These are phyloP conservation scores for Podochytrium sp. DNA, from an alignment of 192 early-diverging fungal species.

Conservation along the genomic window DNA sequence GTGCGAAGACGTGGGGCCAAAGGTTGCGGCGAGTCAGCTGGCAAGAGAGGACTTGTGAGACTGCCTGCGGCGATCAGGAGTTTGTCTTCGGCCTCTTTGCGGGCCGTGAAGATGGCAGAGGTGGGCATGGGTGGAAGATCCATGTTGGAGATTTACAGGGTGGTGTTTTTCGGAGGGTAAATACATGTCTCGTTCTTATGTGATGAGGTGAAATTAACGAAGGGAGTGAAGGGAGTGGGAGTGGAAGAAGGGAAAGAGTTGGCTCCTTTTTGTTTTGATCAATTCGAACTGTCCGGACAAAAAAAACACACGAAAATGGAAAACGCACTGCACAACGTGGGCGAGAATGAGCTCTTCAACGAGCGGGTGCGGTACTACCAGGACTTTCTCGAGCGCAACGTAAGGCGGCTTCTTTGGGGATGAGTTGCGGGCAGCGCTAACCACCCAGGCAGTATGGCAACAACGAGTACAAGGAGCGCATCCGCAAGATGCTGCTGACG, in stretches of 20 bases:
- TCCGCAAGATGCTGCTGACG: slow-evolving; percentile 49
- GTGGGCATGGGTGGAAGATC: slow-evolving; percentile 1
- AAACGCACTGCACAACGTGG: slow-evolving; percentile 18
- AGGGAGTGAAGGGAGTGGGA: neutral
- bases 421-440: neutral
- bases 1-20: no score
- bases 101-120: neutral
- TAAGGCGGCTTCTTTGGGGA: slow-evolving; percentile 29
- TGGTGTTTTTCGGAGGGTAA: neutral
- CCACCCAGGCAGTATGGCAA: slow-evolving; percentile 67
- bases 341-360: slow-evolving; percentile 53
- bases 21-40: no score
- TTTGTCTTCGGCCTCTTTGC: neutral
- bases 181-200: no score
- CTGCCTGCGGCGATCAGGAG: neutral
- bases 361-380: slow-evolving; percentile 56
- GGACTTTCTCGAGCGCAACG: slow-evolving; percentile 57
- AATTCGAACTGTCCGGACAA: neutral
- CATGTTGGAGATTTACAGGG: neutral
- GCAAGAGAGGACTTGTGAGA: no score
- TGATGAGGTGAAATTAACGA: neutral
- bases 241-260: neutral
- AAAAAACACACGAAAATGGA: slow-evolving; percentile 7
- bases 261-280: neutral
- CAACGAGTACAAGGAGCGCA: slow-evolving; percentile 56